These are phyloP conservation scores for Nicotiana knightiana DNA, from an alignment of 257 asterid species.

Conservation along the genomic window DNA sequence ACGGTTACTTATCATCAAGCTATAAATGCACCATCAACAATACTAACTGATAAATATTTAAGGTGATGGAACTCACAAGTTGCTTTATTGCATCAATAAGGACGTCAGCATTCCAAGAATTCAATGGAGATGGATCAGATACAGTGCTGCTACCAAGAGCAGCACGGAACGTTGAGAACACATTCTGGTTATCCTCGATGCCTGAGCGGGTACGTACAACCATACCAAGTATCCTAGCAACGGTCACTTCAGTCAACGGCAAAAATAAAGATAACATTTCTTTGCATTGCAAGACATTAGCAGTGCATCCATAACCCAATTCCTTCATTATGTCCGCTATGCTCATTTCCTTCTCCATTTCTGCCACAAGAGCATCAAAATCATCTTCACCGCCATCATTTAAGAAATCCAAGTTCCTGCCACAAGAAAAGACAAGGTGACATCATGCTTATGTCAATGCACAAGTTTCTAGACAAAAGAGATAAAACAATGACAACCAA, in stretches of 20 bases:
- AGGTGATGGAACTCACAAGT: slow-evolving; percentile 52
- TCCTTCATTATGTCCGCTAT: slow-evolving; percentile 89
- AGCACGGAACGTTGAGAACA: slow-evolving; percentile 59
- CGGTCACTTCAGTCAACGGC: slow-evolving; percentile 68
- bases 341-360: slow-evolving; percentile 92
- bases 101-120: slow-evolving; percentile 72
- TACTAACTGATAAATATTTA: background rate
- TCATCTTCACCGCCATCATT: slow-evolving; percentile 63
- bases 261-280: slow-evolving; percentile 69
- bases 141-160: slow-evolving; percentile 54
- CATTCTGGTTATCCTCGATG: slow-evolving; percentile 65
- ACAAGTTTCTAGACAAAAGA: background rate
- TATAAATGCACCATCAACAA: background rate
- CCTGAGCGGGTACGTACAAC: slow-evolving; percentile 60
- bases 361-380: slow-evolving; percentile 83
- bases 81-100: slow-evolving; percentile 84
- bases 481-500: background rate
- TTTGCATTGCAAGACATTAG: slow-evolving; percentile 65
- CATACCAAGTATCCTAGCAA: slow-evolving; percentile 80
- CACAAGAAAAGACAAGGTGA: slow-evolving; percentile 18
- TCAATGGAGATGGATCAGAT: slow-evolving; percentile 44
- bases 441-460: background rate
- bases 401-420: slow-evolving; percentile 54
- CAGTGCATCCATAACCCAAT: slow-evolving; percentile 92
- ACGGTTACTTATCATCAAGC: background rate